Evolutionary conservation across 345 rosid species (phyloP), one percentile per base, ranked within the genome.

Genomic region (Fremontodendron californicum): DNA sequence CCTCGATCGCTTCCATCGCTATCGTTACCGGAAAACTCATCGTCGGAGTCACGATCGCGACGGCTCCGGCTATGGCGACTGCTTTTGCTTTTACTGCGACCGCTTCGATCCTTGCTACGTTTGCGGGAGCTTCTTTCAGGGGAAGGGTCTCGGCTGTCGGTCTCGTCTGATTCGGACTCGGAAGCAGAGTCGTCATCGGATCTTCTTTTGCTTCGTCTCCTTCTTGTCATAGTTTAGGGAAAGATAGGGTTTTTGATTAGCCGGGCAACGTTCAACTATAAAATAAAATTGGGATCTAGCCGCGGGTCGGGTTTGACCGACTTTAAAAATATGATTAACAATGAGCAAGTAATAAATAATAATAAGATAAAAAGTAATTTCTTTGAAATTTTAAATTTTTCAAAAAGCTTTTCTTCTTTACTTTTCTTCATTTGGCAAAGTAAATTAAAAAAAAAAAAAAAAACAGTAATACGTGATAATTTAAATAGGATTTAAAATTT

Each of bases 1-100:
- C 83, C 86, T 51, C 80, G 79, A 7, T 82, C 87, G 40, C 87
- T 83, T 29, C 70, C 86, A 52, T 82, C 82, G 54, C 87, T 77
- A 64, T 83, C 88, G 19, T 79, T 83, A 65, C 60, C 79, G 6
- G 74, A 52, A 57, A 7, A 40, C 9, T 76, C 76, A 45, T 73
- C 73, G 21, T 64, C 75, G 51, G 79, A 80, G 73, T 49, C 74
- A 57, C 9, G 64, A 48, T 67, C 74, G n/a, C 88, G 75, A 10
- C 80, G 77, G 69, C 84, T 72, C 33, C 80, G 75, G 66, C 88
- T 79, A 60, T 75, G 79, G 67, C 57, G 79, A 66, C 84, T 78
- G 77, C 80, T 78, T 57, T 66, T 80, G 65, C 81, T 46, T 54
- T 74, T 51, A 25, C 81, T 80, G 64, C 62, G 71, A 21, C 68